Evolutionary conservation across 352 stramenopile genomes (phyloP).

Genomic region (Pilasporangium apinafurcum): DNA sequence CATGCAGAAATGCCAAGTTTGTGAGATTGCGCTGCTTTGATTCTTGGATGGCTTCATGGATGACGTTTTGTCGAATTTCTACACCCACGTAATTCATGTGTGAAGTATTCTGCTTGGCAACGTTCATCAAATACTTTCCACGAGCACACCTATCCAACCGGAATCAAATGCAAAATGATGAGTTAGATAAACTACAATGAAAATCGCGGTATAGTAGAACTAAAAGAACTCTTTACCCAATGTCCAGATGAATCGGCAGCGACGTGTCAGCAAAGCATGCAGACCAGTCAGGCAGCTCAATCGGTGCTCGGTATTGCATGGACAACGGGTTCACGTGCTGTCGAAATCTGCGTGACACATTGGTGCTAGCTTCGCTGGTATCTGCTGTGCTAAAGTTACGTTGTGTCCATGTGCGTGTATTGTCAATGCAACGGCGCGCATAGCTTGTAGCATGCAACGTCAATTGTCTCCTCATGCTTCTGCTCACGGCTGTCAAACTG

Average conservation of each 20-base stretch:
- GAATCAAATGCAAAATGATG: not conserved
- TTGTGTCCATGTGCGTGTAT: not conserved
- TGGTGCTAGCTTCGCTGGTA: not conserved
- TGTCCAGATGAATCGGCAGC: slow-evolving; percentile 77
- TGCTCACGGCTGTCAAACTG: too few relatives aligned
- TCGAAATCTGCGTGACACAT: slow-evolving; percentile 49
- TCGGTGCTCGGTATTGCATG: slow-evolving; percentile 49
- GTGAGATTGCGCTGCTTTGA: slow-evolving; percentile 25
- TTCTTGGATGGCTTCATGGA: slow-evolving; percentile 53
- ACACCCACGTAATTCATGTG: slow-evolving; percentile 74
- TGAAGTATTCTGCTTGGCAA: slow-evolving; percentile 27
- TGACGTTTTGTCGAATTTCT: slow-evolving; percentile 76
- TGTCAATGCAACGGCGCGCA: not conserved
- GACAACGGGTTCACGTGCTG: slow-evolving; percentile 84
- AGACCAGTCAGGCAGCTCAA: slow-evolving; percentile 58
- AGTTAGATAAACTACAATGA: not conserved
- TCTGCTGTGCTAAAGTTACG: not conserved
- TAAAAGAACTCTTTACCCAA: slow-evolving; percentile 46
- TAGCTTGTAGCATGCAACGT: too few relatives aligned
- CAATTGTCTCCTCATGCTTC: too few relatives aligned
- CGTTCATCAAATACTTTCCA: slow-evolving; percentile 71
- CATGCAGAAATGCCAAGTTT: slow-evolving; percentile 75
- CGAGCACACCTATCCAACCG: slow-evolving; percentile 21
- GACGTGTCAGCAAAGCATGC: slow-evolving; percentile 31
- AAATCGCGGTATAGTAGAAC: not conserved